Conservation (phyloP, 2,329 filamentous ascomycete species). For the Phoma sp. region DNA sequence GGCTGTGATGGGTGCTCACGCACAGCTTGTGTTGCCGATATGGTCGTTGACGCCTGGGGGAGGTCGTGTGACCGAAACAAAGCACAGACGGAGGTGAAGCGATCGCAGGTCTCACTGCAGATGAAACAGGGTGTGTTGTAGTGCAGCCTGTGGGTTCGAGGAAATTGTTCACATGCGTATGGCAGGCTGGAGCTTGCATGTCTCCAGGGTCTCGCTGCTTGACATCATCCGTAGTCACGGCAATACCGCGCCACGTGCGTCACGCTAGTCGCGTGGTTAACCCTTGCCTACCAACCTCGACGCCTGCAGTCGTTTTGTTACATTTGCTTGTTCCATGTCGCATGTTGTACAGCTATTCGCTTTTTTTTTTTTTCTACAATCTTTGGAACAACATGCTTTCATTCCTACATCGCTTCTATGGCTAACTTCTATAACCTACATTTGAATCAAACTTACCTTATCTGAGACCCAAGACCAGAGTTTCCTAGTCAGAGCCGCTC, state of each 20-base stretch:
- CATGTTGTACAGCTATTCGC: not conserved
- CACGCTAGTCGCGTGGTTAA: constrained; percentile 1
- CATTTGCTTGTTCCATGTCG: not conserved
- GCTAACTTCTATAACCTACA: too few relatives aligned
- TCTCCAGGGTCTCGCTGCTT: constrained; percentile 16
- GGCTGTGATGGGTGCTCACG: not conserved
- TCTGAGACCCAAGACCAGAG: not conserved
- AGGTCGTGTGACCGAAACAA: constrained; percentile 1
- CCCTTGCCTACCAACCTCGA: not conserved
- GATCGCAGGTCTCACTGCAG: not conserved
- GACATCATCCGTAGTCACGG: constrained; percentile 17
- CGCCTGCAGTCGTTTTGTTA: not conserved
- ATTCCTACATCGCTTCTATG: too few relatives aligned
- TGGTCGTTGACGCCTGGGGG: not conserved
- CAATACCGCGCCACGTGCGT: constrained; percentile 14
- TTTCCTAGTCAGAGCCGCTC: too few relatives aligned
- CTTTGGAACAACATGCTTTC: too few relatives aligned
- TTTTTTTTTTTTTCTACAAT: too few relatives aligned
- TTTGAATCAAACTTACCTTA: not conserved
- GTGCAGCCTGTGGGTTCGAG: constrained; percentile 9
- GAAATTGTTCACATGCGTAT: constrained; percentile 11
- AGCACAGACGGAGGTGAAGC: not conserved
- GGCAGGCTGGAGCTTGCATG: constrained; percentile 9
- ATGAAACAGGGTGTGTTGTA: not conserved
- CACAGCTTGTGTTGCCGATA: not conserved